phyloP scores from a whole-genome alignment of 2,329 filamentous ascomycete species.

The Akanthomyces uredinophilus region DNA sequence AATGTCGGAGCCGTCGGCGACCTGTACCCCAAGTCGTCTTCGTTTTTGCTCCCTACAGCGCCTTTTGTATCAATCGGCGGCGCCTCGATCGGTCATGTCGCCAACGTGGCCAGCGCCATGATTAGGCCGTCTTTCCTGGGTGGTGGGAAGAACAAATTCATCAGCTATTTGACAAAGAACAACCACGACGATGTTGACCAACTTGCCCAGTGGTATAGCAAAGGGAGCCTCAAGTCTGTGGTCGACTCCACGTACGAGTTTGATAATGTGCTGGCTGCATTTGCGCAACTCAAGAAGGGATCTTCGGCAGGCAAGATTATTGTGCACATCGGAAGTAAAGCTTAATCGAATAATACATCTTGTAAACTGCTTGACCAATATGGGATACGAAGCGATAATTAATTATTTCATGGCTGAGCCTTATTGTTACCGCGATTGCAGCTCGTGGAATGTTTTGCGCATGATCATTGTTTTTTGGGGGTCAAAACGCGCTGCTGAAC shows the following conservation, averaged over 20 bases:
- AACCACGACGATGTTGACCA: conserved; percentile 41
- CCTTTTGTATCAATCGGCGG: conserved; percentile 49
- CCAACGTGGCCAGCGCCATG: conserved; percentile 23
- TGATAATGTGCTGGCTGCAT: conserved; percentile 51
- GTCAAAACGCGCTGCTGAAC: no score
- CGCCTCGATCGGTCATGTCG: conserved; percentile 23
- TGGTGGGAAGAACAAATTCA: conserved; percentile 37
- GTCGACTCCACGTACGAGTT: conserved; percentile 53
- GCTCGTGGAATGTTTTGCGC: no score
- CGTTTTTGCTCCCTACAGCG: conserved; percentile 44
- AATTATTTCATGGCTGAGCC: background rate
- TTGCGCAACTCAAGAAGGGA: conserved; percentile 52
- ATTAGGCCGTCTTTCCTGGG: conserved; percentile 32
- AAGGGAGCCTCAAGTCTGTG: conserved; percentile 53
- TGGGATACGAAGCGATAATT: background rate
- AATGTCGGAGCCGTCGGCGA: conserved; percentile 36
- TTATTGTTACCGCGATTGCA: background rate
- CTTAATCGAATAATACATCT: background rate
- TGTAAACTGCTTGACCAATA: background rate
- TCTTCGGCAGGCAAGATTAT: conserved; percentile 59
- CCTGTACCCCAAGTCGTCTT: conserved; percentile 47
- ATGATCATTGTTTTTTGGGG: no score
- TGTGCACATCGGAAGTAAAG: conserved; percentile 17
- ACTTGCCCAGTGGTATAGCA: conserved; percentile 49
- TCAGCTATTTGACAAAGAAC: conserved; percentile 35